Evolutionary conservation across 352 stramenopile genomes (phyloP).

Genomic region (Pythium phragmitis): DNA sequence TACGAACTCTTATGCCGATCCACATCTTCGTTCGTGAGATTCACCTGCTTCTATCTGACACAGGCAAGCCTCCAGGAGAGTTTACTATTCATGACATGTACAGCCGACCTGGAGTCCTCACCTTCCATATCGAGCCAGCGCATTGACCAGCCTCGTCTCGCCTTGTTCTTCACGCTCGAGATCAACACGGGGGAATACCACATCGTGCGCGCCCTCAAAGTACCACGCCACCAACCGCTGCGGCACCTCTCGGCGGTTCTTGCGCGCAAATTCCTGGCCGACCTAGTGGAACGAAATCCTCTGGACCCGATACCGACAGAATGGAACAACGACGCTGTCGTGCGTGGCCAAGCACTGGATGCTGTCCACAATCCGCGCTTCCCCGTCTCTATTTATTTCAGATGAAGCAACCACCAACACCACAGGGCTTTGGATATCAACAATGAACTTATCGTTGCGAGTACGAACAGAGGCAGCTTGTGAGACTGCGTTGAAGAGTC

Average conservation of each 20-base stretch:
- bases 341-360: conserved; percentile 38
- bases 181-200: conserved; percentile 41
- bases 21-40: too few relatives aligned
- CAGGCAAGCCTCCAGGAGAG: conserved; percentile 34
- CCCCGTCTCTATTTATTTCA: conserved; percentile 48
- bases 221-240: conserved; percentile 33
- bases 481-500: not conserved
- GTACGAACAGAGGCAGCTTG: not conserved
- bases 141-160: conserved; percentile 24
- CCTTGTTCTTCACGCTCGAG: conserved; percentile 48
- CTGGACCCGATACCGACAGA: conserved; percentile 16
- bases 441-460: not conserved
- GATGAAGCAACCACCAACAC: conserved; percentile 16
- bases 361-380: conserved; percentile 44
- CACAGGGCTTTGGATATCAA: not conserved
- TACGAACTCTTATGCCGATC: conserved; percentile 23
- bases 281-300: conserved; percentile 31
- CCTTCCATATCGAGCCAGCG: conserved; percentile 7
- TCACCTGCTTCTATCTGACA: not conserved
- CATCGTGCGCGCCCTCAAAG: conserved; percentile 45
- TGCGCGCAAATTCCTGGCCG: conserved; percentile 30
- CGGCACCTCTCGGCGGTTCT: conserved; percentile 34
- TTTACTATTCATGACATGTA: conserved; percentile 48
- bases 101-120: conserved; percentile 37
- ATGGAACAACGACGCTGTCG: conserved; percentile 45